Conservation (phyloP, 768 basidiomycete genomes). For the Gautieria morchelliformis region DNA sequence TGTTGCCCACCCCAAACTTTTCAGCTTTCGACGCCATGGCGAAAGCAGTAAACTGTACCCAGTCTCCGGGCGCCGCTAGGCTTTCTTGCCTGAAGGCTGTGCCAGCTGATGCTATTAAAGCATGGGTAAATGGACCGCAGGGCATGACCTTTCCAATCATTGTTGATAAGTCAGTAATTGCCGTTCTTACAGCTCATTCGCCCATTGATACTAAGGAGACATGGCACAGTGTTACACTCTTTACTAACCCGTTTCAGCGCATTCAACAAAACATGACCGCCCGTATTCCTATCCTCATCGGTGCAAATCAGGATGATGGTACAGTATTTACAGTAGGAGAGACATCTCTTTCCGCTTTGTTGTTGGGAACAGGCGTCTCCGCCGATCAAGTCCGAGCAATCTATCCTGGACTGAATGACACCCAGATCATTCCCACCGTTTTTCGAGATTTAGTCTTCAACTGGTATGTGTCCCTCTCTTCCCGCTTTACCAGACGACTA, state of each 20-base stretch:
- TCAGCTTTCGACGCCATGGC: conserved; percentile 19
- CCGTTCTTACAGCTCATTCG: neutral
- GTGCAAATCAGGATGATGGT: conserved; percentile 16
- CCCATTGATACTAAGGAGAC: neutral
- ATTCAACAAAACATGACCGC: conserved; percentile 12
- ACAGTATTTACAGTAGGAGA: conserved; percentile 11
- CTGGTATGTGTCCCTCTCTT: conserved; percentile 6
- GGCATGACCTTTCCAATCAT: conserved; percentile 2
- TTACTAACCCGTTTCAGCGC: conserved; percentile 13
- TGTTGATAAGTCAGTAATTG: conserved; percentile 5
- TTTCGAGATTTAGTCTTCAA: conserved; percentile 12
- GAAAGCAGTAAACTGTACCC: conserved; percentile 11
- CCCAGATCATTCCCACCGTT: conserved; percentile 10
- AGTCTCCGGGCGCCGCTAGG: conserved; percentile 14
- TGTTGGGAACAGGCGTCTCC: conserved; percentile 5
- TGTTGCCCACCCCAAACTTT: conserved; percentile 21
- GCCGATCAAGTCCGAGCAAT: conserved; percentile 10
- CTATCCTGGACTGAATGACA: conserved; percentile 16
- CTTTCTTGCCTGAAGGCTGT: conserved; percentile 17
- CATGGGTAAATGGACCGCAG: conserved; percentile 12
- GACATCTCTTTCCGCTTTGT: conserved; percentile 11
- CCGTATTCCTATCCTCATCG: conserved; percentile 13
- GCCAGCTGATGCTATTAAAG: conserved; percentile 13
- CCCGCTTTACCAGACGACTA: neutral
- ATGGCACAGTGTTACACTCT: neutral